Base-by-base conservation (phyloP, 208 protist genomes). In the Endotrypanum monterogeii region DNA sequence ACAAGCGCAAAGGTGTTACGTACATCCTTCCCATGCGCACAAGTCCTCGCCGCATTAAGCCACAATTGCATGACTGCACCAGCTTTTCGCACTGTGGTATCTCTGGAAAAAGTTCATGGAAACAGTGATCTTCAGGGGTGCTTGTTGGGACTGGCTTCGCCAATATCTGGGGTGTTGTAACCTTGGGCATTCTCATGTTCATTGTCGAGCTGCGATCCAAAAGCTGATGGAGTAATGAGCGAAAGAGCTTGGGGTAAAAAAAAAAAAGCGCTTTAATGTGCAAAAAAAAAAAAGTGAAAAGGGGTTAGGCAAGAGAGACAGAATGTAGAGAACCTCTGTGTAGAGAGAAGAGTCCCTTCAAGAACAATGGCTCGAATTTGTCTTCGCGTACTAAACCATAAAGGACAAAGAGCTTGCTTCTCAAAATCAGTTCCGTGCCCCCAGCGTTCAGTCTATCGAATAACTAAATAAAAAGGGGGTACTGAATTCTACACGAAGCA, bases 1-100 rank as follows among this genome's bases (percentile, higher is more conserved):
- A 89, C 32, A 92, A 32, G 7, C 88, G 82, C 28, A 92, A 50
- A 18, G 83, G 79, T 9, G 88, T 87, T 32, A 87, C 69, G 67
- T 92, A 89, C 62, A 92, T 78, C 39, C 65, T 75, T 7, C 88
- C 88, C 78, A 92, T 86, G 3, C 88, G 84, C 32, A 86, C 76
- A 9, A 92, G 74, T 30, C 74, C 84, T 16, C 79, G 73, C 18
- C 76, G 61, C 18, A 80, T 71, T 0, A 91, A 54, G 20, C 78
- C 79, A 55, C 88, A 92, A 44, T 82, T 79, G 56, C 80, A 85
- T 9, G 79, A 81, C 46, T 88, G 78, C 0, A 92, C 79, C 1
- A 89, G 74, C 62, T 79, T 87, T 56, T 92, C 84, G 20, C 76
- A 80, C 58, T n/a, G 58, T 30, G 77, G 85, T 37, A 92, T 50